Evolutionary conservation across 1,284 basidiomycete genomes (phyloP).

Genomic region (Boletellus deceptivus): DNA sequence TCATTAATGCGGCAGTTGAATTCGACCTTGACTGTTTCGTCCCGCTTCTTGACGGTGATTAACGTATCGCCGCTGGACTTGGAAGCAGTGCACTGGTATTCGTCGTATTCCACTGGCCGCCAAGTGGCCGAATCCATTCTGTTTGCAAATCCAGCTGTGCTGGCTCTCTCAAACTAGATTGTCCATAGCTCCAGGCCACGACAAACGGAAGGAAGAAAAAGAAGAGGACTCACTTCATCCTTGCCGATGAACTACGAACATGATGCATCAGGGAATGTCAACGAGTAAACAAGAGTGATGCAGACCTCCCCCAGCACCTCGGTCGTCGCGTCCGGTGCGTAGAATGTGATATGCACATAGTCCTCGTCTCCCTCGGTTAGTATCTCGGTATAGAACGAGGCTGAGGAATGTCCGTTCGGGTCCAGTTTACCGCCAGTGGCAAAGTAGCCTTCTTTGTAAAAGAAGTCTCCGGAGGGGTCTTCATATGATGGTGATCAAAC

Average conservation of each 20-base stretch:
- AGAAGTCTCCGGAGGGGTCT: no score
- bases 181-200: not conserved
- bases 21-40: not conserved
- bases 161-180: not conserved
- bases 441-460: no score
- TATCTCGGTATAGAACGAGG: no score
- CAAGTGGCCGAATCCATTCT: not conserved
- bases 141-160: no score
- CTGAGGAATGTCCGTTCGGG: no score
- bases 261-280: not conserved
- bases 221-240: not conserved
- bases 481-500: no score
- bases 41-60: not conserved
- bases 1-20: not conserved
- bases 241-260: not conserved
- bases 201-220: not conserved
- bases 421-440: no score
- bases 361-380: no score
- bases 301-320: no score
- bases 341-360: not conserved
- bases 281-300: not conserved
- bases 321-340: no score
- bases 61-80: not conserved
- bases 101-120: not conserved
- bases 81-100: not conserved